These are phyloP conservation scores for Colletotrichum gloeosporioides DNA, from an alignment of 2,329 filamentous ascomycete species.

Conservation along the genomic window DNA sequence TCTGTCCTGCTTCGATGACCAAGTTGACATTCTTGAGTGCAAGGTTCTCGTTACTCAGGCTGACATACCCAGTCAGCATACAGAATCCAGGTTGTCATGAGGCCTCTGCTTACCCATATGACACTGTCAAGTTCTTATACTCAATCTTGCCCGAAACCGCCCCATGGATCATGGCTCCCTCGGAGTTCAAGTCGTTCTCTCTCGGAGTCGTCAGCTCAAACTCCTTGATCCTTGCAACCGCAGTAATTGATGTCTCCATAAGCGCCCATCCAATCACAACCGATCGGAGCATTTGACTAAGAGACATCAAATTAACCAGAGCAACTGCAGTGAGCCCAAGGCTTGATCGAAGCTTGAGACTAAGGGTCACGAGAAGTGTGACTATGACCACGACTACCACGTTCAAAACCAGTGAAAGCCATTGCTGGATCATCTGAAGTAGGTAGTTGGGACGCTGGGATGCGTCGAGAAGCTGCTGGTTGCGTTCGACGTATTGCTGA, in stretches of 20 bases:
- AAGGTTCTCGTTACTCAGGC: neutral
- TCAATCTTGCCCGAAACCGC: neutral
- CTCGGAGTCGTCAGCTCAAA: neutral
- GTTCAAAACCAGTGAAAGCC: constrained; percentile 55
- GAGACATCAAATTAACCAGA: neutral
- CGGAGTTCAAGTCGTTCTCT: neutral
- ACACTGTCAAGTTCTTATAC: neutral
- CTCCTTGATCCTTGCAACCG: neutral
- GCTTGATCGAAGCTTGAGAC: neutral
- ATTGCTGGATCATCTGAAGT: constrained; percentile 61
- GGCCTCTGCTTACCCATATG: neutral
- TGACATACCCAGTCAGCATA: neutral
- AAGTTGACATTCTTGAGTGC: neutral
- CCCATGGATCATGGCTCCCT: neutral
- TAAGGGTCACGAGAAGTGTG: neutral
- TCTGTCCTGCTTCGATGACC: neutral
- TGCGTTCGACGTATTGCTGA: constrained; percentile 43
- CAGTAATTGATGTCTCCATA: neutral
- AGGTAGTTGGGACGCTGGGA: constrained; percentile 65
- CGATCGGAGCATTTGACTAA: neutral
- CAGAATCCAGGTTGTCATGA: neutral
- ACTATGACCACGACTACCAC: neutral
- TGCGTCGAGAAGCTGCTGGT: constrained; percentile 52
- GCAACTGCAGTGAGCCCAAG: neutral
- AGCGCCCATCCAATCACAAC: neutral